Evolutionary conservation across 108 stramenopile species (phyloP).

Genomic region (Cyclostephanos invisitatus): DNA sequence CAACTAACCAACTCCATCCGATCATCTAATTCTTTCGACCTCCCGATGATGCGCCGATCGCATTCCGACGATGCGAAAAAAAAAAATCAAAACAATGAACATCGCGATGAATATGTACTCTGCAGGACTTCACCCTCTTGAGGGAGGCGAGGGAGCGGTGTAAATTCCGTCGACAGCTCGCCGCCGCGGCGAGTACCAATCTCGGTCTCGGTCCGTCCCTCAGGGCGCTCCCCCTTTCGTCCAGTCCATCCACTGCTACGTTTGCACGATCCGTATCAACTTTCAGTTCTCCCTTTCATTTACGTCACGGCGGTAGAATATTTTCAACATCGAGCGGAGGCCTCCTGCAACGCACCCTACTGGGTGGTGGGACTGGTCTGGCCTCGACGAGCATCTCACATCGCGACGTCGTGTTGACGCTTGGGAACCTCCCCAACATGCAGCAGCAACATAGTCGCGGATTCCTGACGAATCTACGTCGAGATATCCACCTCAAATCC

Average conservation of each 20-base stretch:
- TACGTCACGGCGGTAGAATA: not conserved
- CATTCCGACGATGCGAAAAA: not conserved
- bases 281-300: constrained; percentile 3
- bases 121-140: constrained; percentile 70
- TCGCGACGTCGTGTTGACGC: not conserved
- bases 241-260: constrained; percentile 3
- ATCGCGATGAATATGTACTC: not conserved
- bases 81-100: not conserved
- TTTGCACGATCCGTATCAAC: constrained; percentile 10
- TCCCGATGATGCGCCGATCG: not conserved
- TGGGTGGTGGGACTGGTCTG: not conserved
- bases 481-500: constrained; percentile 64
- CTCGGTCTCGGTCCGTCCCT: not conserved
- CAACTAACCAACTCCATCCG: too few relatives aligned
- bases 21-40: not conserved
- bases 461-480: constrained; percentile 37
- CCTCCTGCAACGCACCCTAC: not conserved
- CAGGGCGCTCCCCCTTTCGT: not conserved
- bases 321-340: not conserved
- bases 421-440: not conserved
- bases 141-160: constrained; percentile 52
- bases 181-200: not conserved
- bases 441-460: constrained; percentile 27
- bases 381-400: not conserved
- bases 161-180: constrained; percentile 15